Base-by-base conservation (phyloP, 1,139 yeast species). In the Candida glucosophila region DNA sequence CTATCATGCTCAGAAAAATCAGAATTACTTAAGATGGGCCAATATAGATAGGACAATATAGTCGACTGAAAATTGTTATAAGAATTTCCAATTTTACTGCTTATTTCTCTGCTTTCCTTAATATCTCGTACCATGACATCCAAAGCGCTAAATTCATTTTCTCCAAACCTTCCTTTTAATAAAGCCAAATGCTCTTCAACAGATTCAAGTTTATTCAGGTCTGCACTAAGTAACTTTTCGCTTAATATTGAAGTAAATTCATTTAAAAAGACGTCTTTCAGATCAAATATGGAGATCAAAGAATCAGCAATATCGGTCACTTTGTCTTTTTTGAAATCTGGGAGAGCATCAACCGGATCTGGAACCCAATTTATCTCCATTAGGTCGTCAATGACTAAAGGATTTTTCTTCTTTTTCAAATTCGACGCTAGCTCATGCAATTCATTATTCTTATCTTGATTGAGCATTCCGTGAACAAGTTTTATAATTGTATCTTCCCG, bases 281-380 rank as follows among this genome's bases (percentile, higher is more conserved):
- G 73, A 27, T 86, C 95, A 48, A 80, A 82, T 2, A 88, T 72
- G 1, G 90, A 74, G 2, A 81, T 63, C 20, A 85, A 56, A 1
- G 85, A 73, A 37, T 77, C 86, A 13, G 85, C 73, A 4, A 78
- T 67, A 44, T 83, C 94, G 28, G 67, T 64, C 6, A 69, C 72
- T 27, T 65, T 64, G n/a, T 70, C 72, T 35, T 73, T 73, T 29
- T 72, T 67, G 49, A 85, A 83, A 47, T 86, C 95, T 1, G 94
- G 82, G 5, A 92, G 68, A 0, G 95, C 94, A 52, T 82, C 95
- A n/a, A 81, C 67, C 0, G 96, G 96, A 41, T 85, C 95, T 1
- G 97, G 97, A 5, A 53, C 55, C 97, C 97, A 88, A 16, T 67
- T 58, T 4, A 77, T 48, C 34, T 68, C 75, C 18, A 51, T 50